Evolutionary conservation across 2,329 filamentous ascomycete genomes (phyloP).

Genomic region (Aspergillus caelatus): DNA sequence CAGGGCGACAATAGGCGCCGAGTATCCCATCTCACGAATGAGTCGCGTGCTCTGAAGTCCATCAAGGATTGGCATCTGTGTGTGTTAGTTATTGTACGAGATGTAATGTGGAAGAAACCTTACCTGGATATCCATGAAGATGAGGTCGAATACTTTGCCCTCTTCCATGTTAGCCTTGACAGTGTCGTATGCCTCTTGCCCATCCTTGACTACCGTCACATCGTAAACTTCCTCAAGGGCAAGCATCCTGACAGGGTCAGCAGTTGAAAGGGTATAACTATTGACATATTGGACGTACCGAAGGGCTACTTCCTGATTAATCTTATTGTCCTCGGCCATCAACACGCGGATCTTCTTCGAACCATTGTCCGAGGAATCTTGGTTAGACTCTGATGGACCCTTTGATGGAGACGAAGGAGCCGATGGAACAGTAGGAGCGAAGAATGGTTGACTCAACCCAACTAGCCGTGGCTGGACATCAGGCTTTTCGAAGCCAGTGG

Average conservation of each 20-base stretch:
- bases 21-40: conserved; percentile 84
- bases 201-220: conserved; percentile 83
- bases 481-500: conserved; percentile 51
- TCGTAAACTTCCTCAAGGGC: conserved; percentile 60
- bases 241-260: conserved; percentile 50
- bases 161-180: conserved; percentile 81
- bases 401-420: conserved; percentile 24
- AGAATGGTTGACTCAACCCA: conserved; percentile 82
- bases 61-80: conserved; percentile 84
- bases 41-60: conserved; percentile 83
- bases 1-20: conserved; percentile 83
- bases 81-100: neutral
- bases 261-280: neutral
- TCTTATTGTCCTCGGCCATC: conserved; percentile 78
- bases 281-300: conserved; percentile 35
- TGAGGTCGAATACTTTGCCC: conserved; percentile 75
- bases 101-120: neutral
- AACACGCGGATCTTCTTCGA: conserved; percentile 72
- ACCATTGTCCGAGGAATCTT: conserved; percentile 44
- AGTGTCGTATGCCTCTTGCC: conserved; percentile 82
- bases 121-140: conserved; percentile 85
- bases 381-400: no score
- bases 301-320: conserved; percentile 64
- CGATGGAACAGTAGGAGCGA: conserved; percentile 40
- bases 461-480: conserved; percentile 77